Evolutionary conservation across 768 basidiomycete genomes (phyloP).

Genomic region (Boletus pseudopeckii): DNA sequence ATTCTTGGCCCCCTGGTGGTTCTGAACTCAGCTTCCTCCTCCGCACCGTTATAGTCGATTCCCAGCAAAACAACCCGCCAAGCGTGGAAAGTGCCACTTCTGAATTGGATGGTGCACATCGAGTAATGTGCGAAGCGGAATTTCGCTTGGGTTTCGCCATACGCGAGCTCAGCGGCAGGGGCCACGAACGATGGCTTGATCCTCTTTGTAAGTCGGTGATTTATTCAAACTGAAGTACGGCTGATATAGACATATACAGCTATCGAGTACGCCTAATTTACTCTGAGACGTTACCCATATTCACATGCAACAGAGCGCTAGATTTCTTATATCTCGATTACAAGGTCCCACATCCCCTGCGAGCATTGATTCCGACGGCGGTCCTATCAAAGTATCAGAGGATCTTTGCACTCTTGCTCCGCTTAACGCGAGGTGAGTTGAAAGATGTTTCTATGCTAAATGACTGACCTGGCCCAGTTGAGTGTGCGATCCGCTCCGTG

Average conservation of each 20-base stretch:
- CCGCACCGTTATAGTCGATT: constrained; percentile 81
- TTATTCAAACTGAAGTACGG: background rate
- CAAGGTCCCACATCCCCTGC: constrained; percentile 77
- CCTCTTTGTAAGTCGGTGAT: constrained; percentile 62
- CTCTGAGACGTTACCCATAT: background rate
- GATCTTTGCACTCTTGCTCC: constrained; percentile 75
- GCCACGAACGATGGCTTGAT: constrained; percentile 75
- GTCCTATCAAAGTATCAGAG: constrained; percentile 84
- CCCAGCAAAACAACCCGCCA: constrained; percentile 42
- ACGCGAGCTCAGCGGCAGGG: constrained; percentile 62
- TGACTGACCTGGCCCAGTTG: constrained; percentile 42
- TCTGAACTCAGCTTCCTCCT: constrained; percentile 81
- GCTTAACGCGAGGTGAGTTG: constrained; percentile 69
- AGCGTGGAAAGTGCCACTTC: constrained; percentile 21
- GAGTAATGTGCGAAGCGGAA: constrained; percentile 58
- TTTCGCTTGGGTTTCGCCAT: constrained; percentile 83
- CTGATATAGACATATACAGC: constrained; percentile 14
- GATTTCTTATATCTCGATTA: constrained; percentile 92
- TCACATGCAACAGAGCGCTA: constrained; percentile 53
- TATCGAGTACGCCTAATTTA: constrained; percentile 19
- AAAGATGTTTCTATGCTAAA: background rate
- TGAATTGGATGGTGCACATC: constrained; percentile 35
- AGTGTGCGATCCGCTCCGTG: constrained; percentile 60
- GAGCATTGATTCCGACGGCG: constrained; percentile 64
- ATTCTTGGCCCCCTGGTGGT: constrained; percentile 85